Percentiles rank a stretch among this genome's conserved stretches.
phyloP scores from a whole-genome alignment of 192 early-diverging fungal genomes.

The Gorgonomyces haynaldii region DNA sequence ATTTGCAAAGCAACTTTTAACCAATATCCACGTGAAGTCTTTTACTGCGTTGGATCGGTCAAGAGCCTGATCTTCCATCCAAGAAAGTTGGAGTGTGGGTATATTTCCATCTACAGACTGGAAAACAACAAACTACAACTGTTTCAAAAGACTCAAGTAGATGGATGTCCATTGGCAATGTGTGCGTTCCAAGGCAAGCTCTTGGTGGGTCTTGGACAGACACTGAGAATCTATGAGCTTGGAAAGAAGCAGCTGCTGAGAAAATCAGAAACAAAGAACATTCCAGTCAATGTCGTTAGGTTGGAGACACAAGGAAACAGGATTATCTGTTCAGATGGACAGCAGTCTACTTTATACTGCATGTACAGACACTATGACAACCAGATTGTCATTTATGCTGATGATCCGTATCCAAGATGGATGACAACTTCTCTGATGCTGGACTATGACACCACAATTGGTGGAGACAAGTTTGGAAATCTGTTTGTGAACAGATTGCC shows the following conservation, averaged over 20 bases:
- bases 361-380: conserved; percentile 62
- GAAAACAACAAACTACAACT: conserved; percentile 41
- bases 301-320: conserved; percentile 71
- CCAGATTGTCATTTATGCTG: conserved; percentile 80
- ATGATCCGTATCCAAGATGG: conserved; percentile 83
- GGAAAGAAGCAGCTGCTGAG: conserved; percentile 81
- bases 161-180: conserved; percentile 75
- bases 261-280: conserved; percentile 75
- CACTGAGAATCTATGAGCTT: conserved; percentile 82
- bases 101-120: conserved; percentile 45
- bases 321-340: conserved; percentile 76
- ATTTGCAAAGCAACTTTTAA: conserved; percentile 8
- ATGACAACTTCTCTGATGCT: conserved; percentile 66
- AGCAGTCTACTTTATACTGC: conserved; percentile 76
- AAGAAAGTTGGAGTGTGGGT: conserved; percentile 23
- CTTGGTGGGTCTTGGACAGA: conserved; percentile 77
- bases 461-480: conserved; percentile 97
- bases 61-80: conserved; percentile 58
- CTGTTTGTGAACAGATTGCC: conserved; percentile 69
- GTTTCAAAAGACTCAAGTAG: conserved; percentile 70
- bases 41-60: conserved; percentile 78
- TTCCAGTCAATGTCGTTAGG: conserved; percentile 56
- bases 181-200: conserved; percentile 76
- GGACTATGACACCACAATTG: conserved; percentile 86
- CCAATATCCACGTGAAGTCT: conserved; percentile 30